phyloP scores from a whole-genome alignment of 352 stramenopile genomes.

The Lagenidium giganteum region DNA sequence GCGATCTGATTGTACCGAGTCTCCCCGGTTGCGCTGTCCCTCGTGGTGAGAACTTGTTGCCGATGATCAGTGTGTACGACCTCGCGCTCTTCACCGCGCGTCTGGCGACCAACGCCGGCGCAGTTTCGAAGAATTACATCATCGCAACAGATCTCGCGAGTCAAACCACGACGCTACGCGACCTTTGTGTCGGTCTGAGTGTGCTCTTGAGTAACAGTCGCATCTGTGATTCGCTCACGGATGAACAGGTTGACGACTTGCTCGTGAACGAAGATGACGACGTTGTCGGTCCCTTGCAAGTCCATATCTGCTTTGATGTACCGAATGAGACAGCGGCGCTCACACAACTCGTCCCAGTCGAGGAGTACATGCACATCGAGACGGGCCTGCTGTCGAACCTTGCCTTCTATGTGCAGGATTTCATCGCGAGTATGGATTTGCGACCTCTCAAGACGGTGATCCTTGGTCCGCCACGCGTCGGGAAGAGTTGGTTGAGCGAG shows the following conservation, averaged over 20 bases:
- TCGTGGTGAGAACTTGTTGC: conserved; percentile 59
- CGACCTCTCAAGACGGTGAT: conserved; percentile 66
- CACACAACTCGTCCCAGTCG: conserved; percentile 40
- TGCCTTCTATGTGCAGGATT: conserved; percentile 64
- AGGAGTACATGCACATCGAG: conserved; percentile 69
- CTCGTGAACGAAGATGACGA: conserved; percentile 53
- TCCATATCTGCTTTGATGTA: conserved; percentile 68
- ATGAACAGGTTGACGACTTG: conserved; percentile 50
- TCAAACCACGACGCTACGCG: conserved; percentile 42
- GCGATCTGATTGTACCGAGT: conserved; percentile 53
- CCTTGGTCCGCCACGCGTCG: conserved; percentile 53
- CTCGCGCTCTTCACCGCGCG: conserved; percentile 49
- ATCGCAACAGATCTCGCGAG: conserved; percentile 59
- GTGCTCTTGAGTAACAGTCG: conserved; percentile 45
- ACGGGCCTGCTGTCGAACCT: conserved; percentile 59
- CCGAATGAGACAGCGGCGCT: conserved; percentile 32
- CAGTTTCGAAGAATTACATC: conserved; percentile 52
- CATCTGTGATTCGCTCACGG: conserved; percentile 29
- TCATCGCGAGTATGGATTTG: conserved; percentile 69
- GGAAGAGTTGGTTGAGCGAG: conserved; percentile 54
- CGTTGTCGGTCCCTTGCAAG: conserved; percentile 35
- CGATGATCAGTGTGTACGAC: conserved; percentile 84
- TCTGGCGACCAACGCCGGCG: conserved; percentile 23
- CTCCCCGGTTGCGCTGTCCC: conserved; percentile 24
- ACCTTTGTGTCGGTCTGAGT: conserved; percentile 59